A percentile compares a stretch with the other conserved stretches of the same genome.
phyloP scores from a whole-genome alignment of 1,284 basidiomycete genomes.

The Dichomitus squalens region DNA sequence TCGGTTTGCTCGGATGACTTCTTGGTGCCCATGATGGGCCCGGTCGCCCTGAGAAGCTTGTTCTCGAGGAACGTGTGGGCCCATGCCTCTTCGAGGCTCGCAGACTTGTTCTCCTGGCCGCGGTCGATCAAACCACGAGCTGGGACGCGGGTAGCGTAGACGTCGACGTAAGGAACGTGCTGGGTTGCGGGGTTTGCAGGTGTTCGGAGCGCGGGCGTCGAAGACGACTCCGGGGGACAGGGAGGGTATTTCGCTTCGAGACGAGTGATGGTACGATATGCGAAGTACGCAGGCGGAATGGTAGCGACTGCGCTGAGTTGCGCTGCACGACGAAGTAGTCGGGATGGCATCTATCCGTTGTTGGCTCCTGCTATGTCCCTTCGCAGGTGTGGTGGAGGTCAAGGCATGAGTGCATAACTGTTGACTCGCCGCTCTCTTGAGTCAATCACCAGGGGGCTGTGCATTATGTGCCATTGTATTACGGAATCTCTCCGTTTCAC shows the following conservation, averaged over 20 bases:
- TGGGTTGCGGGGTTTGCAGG: background rate
- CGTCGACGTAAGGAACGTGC: conserved; percentile 3
- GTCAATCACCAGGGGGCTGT: too few species aligned
- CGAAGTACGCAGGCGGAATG: background rate
- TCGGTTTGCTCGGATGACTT: background rate
- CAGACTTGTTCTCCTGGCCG: background rate
- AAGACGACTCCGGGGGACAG: background rate
- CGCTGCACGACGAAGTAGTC: background rate
- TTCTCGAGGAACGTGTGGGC: conserved; percentile 10
- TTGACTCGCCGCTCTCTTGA: too few species aligned
- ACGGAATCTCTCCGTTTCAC: too few species aligned
- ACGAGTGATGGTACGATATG: background rate
- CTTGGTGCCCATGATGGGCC: background rate
- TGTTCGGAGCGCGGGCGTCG: conserved; percentile 1
- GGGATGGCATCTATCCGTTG: background rate
- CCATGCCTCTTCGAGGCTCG: conserved; percentile 13
- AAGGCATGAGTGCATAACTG: too few species aligned
- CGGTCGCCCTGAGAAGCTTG: background rate
- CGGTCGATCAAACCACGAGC: background rate
- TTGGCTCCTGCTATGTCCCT: too few species aligned
- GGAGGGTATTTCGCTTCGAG: conserved; percentile 13
- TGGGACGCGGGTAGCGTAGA: conserved; percentile 10
- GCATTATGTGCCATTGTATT: too few species aligned
- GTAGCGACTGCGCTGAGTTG: background rate
- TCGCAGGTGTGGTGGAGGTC: too few species aligned